Conservation (phyloP, 805 yeast genomes). For the Wickerhamomyces pijperi region DNA sequence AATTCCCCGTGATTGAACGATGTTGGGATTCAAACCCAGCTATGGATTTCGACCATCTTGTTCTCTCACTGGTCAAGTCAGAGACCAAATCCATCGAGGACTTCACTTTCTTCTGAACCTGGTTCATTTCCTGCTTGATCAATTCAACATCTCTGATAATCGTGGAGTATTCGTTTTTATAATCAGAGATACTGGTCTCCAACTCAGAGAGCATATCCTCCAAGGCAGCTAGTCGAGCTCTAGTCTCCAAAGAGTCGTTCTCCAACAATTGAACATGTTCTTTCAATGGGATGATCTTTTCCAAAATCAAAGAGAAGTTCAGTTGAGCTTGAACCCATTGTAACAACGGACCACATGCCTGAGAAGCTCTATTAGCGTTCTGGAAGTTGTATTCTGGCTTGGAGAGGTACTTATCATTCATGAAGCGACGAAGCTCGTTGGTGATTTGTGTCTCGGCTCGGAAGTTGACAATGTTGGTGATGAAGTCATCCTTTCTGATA, state of each 20-base stretch:
- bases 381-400: slow-evolving; percentile 58
- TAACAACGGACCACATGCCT: slow-evolving; percentile 86
- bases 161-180: slow-evolving; percentile 57
- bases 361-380: slow-evolving; percentile 77
- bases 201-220: slow-evolving; percentile 73
- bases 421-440: slow-evolving; percentile 35
- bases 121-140: slow-evolving; percentile 58
- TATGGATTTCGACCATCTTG: slow-evolving; percentile 64
- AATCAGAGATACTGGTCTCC: slow-evolving; percentile 53
- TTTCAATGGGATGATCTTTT: slow-evolving; percentile 62
- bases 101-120: slow-evolving; percentile 46
- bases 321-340: slow-evolving; percentile 89
- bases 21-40: slow-evolving; percentile 35
- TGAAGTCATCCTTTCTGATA: slow-evolving; percentile 82
- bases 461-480: slow-evolving; percentile 67
- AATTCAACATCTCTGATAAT: slow-evolving; percentile 72
- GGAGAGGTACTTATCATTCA: slow-evolving; percentile 52
- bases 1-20: slow-evolving; percentile 47
- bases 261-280: slow-evolving; percentile 56
- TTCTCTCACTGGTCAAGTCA: slow-evolving; percentile 53
- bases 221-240: slow-evolving; percentile 62
- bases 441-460: slow-evolving; percentile 52
- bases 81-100: slow-evolving; percentile 55
- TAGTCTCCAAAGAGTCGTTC: slow-evolving; percentile 45
- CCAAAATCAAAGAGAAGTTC: slow-evolving; percentile 60